A percentile compares a stretch with the other conserved stretches of the same genome.
phyloP scores from a whole-genome alignment of 2,329 filamentous ascomycete species.

The Penicillium decumbens region DNA sequence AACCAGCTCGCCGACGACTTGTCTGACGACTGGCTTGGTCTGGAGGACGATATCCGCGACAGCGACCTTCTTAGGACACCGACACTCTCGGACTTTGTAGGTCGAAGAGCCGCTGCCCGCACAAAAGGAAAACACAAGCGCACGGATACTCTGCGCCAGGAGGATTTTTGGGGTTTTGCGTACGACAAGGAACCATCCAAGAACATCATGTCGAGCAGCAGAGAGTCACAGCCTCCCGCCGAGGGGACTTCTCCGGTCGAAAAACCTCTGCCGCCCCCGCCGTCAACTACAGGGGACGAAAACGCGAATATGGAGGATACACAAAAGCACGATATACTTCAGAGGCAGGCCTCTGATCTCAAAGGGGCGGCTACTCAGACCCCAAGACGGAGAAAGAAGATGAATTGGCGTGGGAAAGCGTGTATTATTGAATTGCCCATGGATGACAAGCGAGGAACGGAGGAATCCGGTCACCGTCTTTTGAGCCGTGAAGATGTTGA shows the following conservation, averaged over 20 bases:
- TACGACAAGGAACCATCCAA: conserved; percentile 39
- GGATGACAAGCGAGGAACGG: conserved; percentile 61
- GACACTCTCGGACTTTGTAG: conserved; percentile 36
- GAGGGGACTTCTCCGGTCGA: conserved; percentile 32
- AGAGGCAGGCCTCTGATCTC: conserved; percentile 15
- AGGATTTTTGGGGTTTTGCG: conserved; percentile 45
- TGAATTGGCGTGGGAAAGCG: conserved; percentile 70
- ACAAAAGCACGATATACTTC: conserved; percentile 10
- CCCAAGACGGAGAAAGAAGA: conserved; percentile 58
- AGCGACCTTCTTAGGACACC: conserved; percentile 41
- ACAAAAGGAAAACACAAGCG: conserved; percentile 36
- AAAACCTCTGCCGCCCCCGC: conserved; percentile 40
- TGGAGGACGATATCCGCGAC: conserved; percentile 37
- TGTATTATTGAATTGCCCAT: conserved; percentile 66
- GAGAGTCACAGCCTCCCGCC: conserved; percentile 20
- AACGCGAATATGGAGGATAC: not conserved
- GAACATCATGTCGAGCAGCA: conserved; percentile 33
- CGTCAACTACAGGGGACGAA: conserved; percentile 16
- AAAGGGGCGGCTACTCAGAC: conserved; percentile 26
- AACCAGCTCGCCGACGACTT: conserved; percentile 41
- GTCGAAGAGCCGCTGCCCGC: conserved; percentile 24
- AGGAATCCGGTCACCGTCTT: conserved; percentile 34
- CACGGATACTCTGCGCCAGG: conserved; percentile 42
- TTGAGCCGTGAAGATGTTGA: conserved; percentile 40
- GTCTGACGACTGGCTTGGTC: conserved; percentile 43